These are phyloP conservation scores for Penicillium fimorum DNA, from an alignment of 495 filamentous ascomycete genomes.

Conservation along the genomic window DNA sequence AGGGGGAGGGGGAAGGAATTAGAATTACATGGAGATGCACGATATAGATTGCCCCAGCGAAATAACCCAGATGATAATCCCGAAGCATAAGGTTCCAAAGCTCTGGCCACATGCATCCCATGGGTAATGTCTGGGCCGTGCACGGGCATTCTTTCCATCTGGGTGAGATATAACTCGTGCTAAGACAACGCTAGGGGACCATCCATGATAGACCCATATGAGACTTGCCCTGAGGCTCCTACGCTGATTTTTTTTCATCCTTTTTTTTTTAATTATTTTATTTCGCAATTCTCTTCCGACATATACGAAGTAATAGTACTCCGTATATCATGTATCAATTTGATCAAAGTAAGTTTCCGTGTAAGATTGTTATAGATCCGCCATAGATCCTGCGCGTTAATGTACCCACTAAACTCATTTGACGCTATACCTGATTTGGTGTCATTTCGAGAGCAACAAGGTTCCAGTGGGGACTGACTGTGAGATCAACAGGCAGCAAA, in stretches of 20 bases:
- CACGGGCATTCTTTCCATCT: constrained; percentile 20
- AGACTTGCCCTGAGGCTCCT: constrained; percentile 4
- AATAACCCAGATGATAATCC: not conserved
- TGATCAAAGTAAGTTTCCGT: constrained; percentile 17
- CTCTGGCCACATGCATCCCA: constrained; percentile 2
- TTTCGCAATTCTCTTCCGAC: not conserved
- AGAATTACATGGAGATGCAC: not conserved
- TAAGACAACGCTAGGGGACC: constrained; percentile 9
- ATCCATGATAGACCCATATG: not conserved
- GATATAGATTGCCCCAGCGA: not conserved
- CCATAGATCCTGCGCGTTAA: constrained; percentile 14
- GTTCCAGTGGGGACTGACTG: constrained; percentile 3
- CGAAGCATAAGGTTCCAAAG: constrained; percentile 1
- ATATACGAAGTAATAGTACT: not conserved
- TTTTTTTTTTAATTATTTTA: too few relatives aligned
- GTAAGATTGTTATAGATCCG: constrained; percentile 7
- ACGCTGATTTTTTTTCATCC: too few relatives aligned
- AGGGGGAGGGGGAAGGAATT: not conserved
- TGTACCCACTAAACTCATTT: constrained; percentile 10
- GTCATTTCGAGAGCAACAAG: constrained; percentile 9
- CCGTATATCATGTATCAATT: constrained; percentile 6
- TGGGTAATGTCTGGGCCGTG: constrained; percentile 3
- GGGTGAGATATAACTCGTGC: constrained; percentile 22
- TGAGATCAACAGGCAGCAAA: constrained; percentile 3
- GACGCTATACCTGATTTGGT: constrained; percentile 15